Base-by-base conservation (phyloP, 202 grass and related monocot species). In the Elaeis oleifera region DNA sequence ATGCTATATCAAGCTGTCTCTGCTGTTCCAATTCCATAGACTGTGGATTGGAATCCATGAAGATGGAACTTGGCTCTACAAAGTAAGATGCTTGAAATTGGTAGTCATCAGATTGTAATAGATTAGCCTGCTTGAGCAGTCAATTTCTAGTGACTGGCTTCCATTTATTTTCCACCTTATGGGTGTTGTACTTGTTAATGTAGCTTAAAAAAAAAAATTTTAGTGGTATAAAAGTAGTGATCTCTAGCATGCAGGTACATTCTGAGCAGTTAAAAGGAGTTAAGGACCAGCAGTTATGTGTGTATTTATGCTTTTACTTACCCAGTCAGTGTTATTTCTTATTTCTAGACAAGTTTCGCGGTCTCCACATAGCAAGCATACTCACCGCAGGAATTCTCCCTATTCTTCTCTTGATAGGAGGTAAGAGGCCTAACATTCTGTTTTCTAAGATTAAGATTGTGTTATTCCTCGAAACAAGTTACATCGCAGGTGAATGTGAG, bases 271-370 rank as follows among this genome's bases (percentile, higher is more conserved):
- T 83, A 90, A 88, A 80, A 24, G 80, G 79, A 72, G 71, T 75
- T 64, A 87, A 88, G 84, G 77, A 48, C 65, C 64, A 83, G 80
- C 79, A 79, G 71, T 64, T 83, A 71, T 44, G 14, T 44, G 11
- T 44, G 36, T 65, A 64, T 50, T 82, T 86, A 75, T 77, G 73
- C 68, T 89, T 81, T 19, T 69, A 86, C 84, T 92, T 92, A 89
- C 85, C 76, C 71, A 71, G 79, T 79, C 83, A 92, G 85, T 68
- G 84, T 84, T 79, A 99, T 94, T 71, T 89, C 92, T 50, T 71
- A 92, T 92, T 85, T 99, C 94, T 89, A 99, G 94, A 99, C 94
- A 85, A 78, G 72, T 83, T 92, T 99, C 82, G 82, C 85, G 85
- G 85, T 94, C 94, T 85, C 94, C 94, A 83, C 76, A 80, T 89